Evolutionary conservation across 2,329 filamentous ascomycete species (phyloP).

Genomic region (Pyricularia grisea): DNA sequence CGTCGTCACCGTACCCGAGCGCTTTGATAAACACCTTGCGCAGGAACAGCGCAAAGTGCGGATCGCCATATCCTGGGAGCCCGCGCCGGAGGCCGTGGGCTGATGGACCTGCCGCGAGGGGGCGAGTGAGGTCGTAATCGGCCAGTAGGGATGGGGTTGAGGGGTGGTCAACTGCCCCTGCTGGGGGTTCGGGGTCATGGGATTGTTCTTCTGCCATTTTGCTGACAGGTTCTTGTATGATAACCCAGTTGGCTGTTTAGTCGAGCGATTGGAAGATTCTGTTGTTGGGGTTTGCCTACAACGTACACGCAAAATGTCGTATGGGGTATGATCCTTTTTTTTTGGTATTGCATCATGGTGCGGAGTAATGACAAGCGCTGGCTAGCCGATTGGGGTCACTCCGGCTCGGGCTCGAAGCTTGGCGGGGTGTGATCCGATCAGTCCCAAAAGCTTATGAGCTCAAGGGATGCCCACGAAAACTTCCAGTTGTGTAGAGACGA

Average conservation of each 20-base stretch:
- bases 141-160: conserved; percentile 22
- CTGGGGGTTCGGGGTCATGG: neutral
- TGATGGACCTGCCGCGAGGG: conserved; percentile 30
- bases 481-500: neutral
- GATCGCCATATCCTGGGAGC: conserved; percentile 60
- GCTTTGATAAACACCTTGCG: conserved; percentile 73
- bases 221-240: neutral
- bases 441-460: neutral
- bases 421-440: neutral
- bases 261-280: neutral
- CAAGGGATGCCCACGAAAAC: neutral
- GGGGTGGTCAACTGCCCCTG: neutral
- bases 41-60: conserved; percentile 66
- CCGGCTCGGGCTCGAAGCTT: neutral
- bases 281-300: neutral
- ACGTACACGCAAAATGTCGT: neutral
- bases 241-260: neutral
- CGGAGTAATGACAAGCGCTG: neutral
- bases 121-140: conserved; percentile 55
- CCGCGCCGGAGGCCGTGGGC: conserved; percentile 45
- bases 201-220: neutral
- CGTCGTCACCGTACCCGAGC: conserved; percentile 63
- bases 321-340: neutral
- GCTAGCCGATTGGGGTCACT: neutral
- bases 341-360: neutral